These are phyloP conservation scores for Clarireedia hainanense DNA, from an alignment of 2,329 filamentous ascomycete genomes.

Conservation along the genomic window DNA sequence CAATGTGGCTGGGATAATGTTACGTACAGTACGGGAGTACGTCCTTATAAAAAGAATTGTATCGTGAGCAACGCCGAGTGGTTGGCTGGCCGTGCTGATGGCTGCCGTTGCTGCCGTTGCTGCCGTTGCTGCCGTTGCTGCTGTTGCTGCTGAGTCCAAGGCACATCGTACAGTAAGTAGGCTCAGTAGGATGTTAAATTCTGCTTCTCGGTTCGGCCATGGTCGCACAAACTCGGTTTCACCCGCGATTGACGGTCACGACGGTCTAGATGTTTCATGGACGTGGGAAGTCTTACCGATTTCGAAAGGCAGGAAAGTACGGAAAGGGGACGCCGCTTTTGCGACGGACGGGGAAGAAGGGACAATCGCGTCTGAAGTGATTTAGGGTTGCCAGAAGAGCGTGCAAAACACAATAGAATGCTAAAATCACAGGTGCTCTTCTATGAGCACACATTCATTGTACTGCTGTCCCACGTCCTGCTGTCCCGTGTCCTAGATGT, in stretches of 20 bases:
- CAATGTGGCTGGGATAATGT: neutral
- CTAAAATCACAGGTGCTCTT: too few relatives aligned
- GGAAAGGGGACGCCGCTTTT: slow-evolving; percentile 2
- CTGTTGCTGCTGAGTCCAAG: neutral
- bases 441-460: too few relatives aligned
- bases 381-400: neutral
- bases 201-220: neutral
- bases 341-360: neutral
- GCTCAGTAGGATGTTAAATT: neutral
- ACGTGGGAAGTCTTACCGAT: slow-evolving; percentile 5
- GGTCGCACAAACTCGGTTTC: neutral
- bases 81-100: neutral
- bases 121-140: too few relatives aligned
- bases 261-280: neutral
- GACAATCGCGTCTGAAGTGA: neutral
- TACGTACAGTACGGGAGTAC: neutral
- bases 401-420: too few relatives aligned
- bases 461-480: too few relatives aligned
- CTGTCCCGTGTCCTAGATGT: too few relatives aligned
- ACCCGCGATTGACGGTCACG: neutral
- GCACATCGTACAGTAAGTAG: neutral
- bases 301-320: neutral
- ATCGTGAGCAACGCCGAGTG: neutral
- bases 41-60: neutral
- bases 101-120: too few relatives aligned